Conservation (phyloP, 495 filamentous ascomycete species). For the Monascus purpureus region DNA sequence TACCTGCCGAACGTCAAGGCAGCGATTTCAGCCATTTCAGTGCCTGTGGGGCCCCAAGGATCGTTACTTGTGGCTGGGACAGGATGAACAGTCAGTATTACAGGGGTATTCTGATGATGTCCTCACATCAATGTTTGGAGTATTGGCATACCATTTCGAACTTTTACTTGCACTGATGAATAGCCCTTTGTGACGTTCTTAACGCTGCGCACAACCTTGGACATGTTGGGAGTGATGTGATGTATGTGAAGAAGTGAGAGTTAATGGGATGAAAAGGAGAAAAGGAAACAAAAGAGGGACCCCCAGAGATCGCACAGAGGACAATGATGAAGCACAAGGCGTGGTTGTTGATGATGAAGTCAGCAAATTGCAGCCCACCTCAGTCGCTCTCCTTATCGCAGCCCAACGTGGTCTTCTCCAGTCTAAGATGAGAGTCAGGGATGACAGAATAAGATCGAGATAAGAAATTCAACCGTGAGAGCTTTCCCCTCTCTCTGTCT, state of each 20-base stretch:
- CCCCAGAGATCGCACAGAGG: neutral
- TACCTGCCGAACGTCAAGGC: conserved; percentile 95
- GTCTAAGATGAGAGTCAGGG: no score
- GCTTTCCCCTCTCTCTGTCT: neutral
- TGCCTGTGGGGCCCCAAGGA: conserved; percentile 96
- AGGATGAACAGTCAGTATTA: neutral
- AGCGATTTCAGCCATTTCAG: conserved; percentile 98
- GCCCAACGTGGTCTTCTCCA: neutral
- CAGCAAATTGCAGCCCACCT: neutral
- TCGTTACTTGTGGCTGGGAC: conserved; percentile 89
- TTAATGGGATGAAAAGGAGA: conserved; percentile 7
- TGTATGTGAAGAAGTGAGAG: conserved; percentile 9
- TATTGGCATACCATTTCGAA: conserved; percentile 79
- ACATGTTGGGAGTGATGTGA: no score
- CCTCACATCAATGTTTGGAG: conserved; percentile 1
- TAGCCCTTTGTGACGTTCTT: conserved; percentile 99
- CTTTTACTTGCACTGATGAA: conserved; percentile 92
- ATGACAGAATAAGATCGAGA: neutral
- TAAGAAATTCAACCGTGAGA: neutral
- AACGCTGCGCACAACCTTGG: conserved; percentile 92
- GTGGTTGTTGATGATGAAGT: neutral
- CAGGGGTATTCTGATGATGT: neutral
- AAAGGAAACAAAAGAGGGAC: conserved; percentile 4
- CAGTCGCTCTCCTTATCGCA: conserved; percentile 1
- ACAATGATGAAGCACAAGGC: neutral